phyloP scores from a whole-genome alignment of 371 early-diverging fungal species.

The Mucor piriformis region DNA sequence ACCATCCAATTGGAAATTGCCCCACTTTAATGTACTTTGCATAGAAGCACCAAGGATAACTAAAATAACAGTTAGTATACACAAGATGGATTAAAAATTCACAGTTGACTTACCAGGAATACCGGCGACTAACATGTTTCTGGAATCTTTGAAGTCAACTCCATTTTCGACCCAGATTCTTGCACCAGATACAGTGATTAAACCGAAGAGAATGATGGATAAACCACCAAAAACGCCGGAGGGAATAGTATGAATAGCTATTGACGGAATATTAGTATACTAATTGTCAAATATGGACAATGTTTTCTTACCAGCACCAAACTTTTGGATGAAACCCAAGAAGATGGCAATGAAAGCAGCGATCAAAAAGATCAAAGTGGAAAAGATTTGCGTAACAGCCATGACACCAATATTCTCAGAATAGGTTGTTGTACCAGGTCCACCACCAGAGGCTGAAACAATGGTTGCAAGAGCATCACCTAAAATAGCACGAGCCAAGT shows the following conservation, averaged over 20 bases:
- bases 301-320: slow-evolving; percentile 44
- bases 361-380: slow-evolving; percentile 55
- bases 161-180: slow-evolving; percentile 62
- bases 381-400: slow-evolving; percentile 60
- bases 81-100: slow-evolving; percentile 5
- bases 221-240: slow-evolving; percentile 63
- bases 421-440: slow-evolving; percentile 60
- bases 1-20: slow-evolving; percentile 50
- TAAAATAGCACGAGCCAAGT: slow-evolving; percentile 56
- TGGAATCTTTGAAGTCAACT: slow-evolving; percentile 56
- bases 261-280: not conserved
- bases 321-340: slow-evolving; percentile 60
- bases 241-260: slow-evolving; percentile 58
- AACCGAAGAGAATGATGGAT: slow-evolving; percentile 56
- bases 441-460: slow-evolving; percentile 53
- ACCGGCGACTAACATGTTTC: slow-evolving; percentile 60
- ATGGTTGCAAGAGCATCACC: slow-evolving; percentile 64
- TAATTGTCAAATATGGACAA: not conserved
- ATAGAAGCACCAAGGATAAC: slow-evolving; percentile 51
- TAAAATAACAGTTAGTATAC: not conserved
- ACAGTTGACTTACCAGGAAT: slow-evolving; percentile 31
- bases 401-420: slow-evolving; percentile 61
- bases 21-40: slow-evolving; percentile 46
- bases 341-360: slow-evolving; percentile 61
- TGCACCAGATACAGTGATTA: slow-evolving; percentile 63